Base-by-base conservation (phyloP, 495 filamentous ascomycete genomes). In the Chaetomium cochliodes region DNA sequence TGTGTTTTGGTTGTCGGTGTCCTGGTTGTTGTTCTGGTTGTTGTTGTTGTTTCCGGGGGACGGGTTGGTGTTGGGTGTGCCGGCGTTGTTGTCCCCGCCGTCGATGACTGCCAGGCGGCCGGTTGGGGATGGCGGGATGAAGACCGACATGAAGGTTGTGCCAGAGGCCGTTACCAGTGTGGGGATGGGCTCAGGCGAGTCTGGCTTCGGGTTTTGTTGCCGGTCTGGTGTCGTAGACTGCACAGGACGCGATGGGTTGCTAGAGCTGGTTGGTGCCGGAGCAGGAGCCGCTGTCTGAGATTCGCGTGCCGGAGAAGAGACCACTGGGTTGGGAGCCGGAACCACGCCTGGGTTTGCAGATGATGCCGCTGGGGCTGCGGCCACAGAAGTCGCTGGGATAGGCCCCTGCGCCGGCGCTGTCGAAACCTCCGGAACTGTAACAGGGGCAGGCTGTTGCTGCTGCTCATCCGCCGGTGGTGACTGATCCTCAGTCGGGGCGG, bases 81-180 rank as follows among this genome's bases (percentile, higher is more conserved):
- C 30, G 30, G 5, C 11, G 62, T 15, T 12, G 37, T 26, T 50
- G 51, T 55, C 30, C 3, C 20, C 42, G 42, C 28, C 20, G 28
- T 58, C 46, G 44, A 66, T 25, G 4, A 46, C 60, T 1, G 65
- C 65, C 1, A 65, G n/a, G 11, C 58, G 65, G n/a, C 42, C 53
- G 5, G 65, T 64, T 2, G 69, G 60, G 3, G 53, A 22, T 0
- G 71, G 63, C 0, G 71, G 69, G 5, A 60, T 25, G 58, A 71
- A 68, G 23, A 71, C 54, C 3, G 69, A 65, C 18, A 67, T 49
- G 67, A 68, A 65, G 28, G 70, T 68, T 16, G 57, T 58, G 15
- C 61, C 67, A 2, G n/a, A 30, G 46, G 23, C 28, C 7, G 65
- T 68, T 23, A 68, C 55, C 8, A 65, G 42, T 5, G 28, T 63